Percentiles rank a stretch among this genome's conserved stretches.
Conservation (phyloP, 2,329 filamentous ascomycete genomes). For the Diplodia seriata region DNA sequence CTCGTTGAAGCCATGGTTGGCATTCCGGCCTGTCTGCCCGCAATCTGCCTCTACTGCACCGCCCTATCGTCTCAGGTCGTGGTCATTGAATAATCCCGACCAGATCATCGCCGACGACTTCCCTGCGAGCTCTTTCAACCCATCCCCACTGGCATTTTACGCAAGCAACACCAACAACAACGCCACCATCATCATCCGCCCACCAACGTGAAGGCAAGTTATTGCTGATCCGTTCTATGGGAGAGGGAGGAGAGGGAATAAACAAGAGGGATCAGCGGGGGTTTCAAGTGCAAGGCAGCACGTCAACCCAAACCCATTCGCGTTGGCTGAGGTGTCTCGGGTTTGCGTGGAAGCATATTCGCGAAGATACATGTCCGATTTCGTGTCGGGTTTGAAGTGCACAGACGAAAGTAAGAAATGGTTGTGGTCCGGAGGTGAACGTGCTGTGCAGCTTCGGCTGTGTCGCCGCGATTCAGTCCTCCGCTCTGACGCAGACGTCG, state of each 20-base stretch:
- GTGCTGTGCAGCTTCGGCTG: slow-evolving; percentile 6
- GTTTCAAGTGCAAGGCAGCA: not conserved
- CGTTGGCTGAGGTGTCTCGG: not conserved
- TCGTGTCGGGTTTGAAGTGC: not conserved
- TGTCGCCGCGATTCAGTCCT: not conserved
- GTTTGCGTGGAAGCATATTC: not conserved
- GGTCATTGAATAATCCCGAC: too few species aligned
- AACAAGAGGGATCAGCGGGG: not conserved
- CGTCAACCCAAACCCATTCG: not conserved
- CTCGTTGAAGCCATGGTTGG: too few species aligned
- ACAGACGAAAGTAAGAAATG: not conserved
- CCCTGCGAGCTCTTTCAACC: too few species aligned
- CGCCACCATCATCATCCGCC: too few species aligned
- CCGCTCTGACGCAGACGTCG: not conserved
- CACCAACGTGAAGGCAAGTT: too few species aligned
- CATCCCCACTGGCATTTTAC: too few species aligned
- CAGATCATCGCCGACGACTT: too few species aligned
- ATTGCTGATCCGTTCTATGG: too few species aligned
- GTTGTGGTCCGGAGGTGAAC: not conserved
- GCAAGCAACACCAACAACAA: too few species aligned
- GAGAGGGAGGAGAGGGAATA: not conserved
- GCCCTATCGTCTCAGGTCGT: too few species aligned
- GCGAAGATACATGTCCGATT: not conserved
- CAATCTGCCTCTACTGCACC: too few species aligned
- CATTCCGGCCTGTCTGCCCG: too few species aligned